A percentile compares a stretch with the other conserved stretches of the same genome.
Evolutionary conservation across 768 basidiomycete genomes (phyloP).

Genomic region (Lactarius psammicola): DNA sequence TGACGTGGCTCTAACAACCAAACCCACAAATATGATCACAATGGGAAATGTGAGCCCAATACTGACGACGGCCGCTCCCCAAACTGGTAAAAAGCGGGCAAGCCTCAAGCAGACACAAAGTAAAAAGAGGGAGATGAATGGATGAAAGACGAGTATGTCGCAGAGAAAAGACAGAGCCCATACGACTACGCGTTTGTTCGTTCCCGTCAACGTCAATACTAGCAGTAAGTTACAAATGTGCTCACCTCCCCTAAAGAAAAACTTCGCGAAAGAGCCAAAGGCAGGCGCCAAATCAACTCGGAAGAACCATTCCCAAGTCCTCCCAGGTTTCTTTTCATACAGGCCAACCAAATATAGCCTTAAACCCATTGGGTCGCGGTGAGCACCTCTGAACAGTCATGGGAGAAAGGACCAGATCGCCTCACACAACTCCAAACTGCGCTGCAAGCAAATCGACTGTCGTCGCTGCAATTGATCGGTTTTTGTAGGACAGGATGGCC

Average conservation of each 20-base stretch:
- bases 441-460: too few species aligned
- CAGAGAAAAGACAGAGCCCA: background rate
- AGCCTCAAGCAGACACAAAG: background rate
- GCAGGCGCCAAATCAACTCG: background rate
- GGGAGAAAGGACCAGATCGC: too few species aligned
- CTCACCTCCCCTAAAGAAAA: background rate
- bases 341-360: too few species aligned
- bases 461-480: too few species aligned
- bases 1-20: background rate
- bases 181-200: too few species aligned
- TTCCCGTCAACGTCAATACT: background rate
- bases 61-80: background rate
- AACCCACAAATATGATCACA: background rate
- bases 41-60: background rate
- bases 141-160: background rate
- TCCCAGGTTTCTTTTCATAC: too few species aligned
- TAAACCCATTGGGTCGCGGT: too few species aligned
- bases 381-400: too few species aligned
- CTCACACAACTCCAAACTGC: too few species aligned
- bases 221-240: background rate
- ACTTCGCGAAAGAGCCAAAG: background rate
- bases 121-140: background rate
- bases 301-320: too few species aligned
- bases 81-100: background rate
- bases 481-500: too few species aligned